Evolutionary conservation across 1,284 basidiomycete genomes (phyloP), one percentile per base, ranked within the genome.

Genomic region (Leccinum angustisporum): DNA sequence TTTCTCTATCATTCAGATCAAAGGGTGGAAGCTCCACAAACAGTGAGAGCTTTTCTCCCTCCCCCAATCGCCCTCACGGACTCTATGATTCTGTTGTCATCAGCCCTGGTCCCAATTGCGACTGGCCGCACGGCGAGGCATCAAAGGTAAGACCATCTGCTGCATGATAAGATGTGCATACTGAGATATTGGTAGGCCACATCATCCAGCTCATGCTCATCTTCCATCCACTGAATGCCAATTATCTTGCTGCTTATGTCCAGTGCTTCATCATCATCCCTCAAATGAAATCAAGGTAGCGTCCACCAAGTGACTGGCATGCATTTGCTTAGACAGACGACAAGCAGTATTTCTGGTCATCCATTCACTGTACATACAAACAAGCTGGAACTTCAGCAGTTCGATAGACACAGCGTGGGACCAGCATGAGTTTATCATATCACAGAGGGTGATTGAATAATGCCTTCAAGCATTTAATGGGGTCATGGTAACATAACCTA

Each of bases 131-230:
- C 43, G 18, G 9, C 18, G 18, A 46, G 43, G 43, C 18, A 18
- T 46, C 18, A 9, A 46, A 46, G 43, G 43, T 46, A 46, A 9
- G 43, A n/a, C 33, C 33, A 33, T 33, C 33, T 10, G 33, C 10
- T 33, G n/a, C 21, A 46, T 46, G 16, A 11, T 46, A n/a, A 18
- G n/a, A n/a, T 10, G 4, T 4, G 43, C 43, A 46, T 46, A n/a
- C 43, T 46, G 21, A 18, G 7, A 46, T 18, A 46, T 46, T 18
- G 30, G 50, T 56, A 59, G 55, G 51, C 21, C 57, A 65, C 31
- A 13, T 38, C 7, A n/a, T 65, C 18, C 63, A 64, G 18, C 54
- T 64, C 4, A 11, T 43, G 4, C 30, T 64, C 5, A 9, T 65
- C 27, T 59, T 65, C 10, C 33, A 4, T 33, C 33, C 33, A 33